phyloP scores from a whole-genome alignment of 345 rosid species.

The Linum trigynum region DNA sequence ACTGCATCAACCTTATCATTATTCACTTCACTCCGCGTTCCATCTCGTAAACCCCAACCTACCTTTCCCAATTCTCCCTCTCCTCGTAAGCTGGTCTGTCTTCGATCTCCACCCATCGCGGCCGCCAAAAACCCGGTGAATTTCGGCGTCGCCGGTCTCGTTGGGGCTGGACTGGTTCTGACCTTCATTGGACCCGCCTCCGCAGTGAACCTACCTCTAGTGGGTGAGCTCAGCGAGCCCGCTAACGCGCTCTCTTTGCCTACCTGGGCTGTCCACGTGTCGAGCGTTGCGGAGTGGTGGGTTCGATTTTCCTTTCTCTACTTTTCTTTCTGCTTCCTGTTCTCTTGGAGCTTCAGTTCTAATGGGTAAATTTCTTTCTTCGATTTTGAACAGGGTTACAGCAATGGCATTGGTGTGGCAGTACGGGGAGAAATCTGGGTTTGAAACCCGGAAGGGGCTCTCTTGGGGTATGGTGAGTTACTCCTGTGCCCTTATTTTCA shows the following conservation, averaged over 20 bases:
- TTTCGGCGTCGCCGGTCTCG: slow-evolving; percentile 25
- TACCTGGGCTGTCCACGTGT: slow-evolving; percentile 86
- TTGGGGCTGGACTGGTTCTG: slow-evolving; percentile 50
- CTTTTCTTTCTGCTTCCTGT: background rate
- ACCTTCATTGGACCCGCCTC: slow-evolving; percentile 39
- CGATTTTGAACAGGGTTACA: slow-evolving; percentile 43
- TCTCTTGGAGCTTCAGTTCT: background rate
- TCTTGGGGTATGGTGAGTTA: slow-evolving; percentile 90
- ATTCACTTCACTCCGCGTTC: slow-evolving; percentile 16
- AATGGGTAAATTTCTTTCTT: background rate
- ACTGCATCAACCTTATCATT: slow-evolving; percentile 39
- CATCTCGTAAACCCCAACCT: slow-evolving; percentile 13
- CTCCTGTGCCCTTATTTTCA: slow-evolving; percentile 2
- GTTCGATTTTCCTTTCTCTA: background rate
- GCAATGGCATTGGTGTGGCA: slow-evolving; percentile 97
- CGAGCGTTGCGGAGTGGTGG: slow-evolving; percentile 88
- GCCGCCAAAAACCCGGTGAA: slow-evolving; percentile 11
- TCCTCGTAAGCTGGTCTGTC: background rate
- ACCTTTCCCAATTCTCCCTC: slow-evolving; percentile 8
- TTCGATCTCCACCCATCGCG: background rate
- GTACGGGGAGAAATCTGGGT: slow-evolving; percentile 80
- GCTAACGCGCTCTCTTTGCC: slow-evolving; percentile 85
- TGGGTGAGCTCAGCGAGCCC: slow-evolving; percentile 61
- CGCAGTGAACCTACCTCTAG: slow-evolving; percentile 35
- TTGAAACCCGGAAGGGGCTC: slow-evolving; percentile 92